A percentile compares a stretch with the other conserved stretches of the same genome.
Conservation (phyloP, 805 yeast species). For the Spathaspora girioi region DNA sequence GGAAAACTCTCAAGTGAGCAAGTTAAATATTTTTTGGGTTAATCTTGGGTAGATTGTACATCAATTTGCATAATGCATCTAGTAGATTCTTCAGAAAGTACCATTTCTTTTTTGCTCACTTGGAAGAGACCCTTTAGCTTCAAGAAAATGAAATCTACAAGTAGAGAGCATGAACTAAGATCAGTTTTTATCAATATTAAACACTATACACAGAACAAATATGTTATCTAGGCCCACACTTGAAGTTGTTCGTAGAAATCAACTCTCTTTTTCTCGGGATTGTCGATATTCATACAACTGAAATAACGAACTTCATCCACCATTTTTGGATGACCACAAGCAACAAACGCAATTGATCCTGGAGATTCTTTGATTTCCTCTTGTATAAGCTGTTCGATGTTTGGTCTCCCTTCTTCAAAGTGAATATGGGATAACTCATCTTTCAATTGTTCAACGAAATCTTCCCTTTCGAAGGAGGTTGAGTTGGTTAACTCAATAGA, state of each 20-base stretch:
- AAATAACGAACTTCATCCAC: slow-evolving; percentile 53
- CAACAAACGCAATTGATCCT: slow-evolving; percentile 48
- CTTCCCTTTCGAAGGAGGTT: not conserved
- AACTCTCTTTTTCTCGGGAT: slow-evolving; percentile 42
- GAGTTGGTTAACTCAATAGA: not conserved
- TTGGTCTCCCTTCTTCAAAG: slow-evolving; percentile 48
- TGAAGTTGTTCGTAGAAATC: slow-evolving; percentile 76
- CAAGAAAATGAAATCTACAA: too few species aligned
- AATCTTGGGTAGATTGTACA: too few species aligned
- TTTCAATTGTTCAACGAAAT: slow-evolving; percentile 5
- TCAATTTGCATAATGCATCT: too few species aligned
- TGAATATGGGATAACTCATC: slow-evolving; percentile 26
- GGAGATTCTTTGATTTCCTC: slow-evolving; percentile 26
- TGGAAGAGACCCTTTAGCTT: too few species aligned
- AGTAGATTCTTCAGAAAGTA: too few species aligned
- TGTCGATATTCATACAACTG: slow-evolving; percentile 39
- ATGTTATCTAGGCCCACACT: slow-evolving; percentile 45
- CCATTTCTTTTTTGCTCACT: too few species aligned
- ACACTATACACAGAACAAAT: too few species aligned
- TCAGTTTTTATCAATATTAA: too few species aligned
- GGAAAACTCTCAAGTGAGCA: too few species aligned
- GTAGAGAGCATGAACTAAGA: too few species aligned
- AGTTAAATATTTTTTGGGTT: slow-evolving; percentile 5
- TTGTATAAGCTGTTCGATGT: not conserved
- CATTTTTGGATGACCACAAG: slow-evolving; percentile 63